phyloP scores from a whole-genome alignment of 169 alveolate genomes.

The Cryptosporidium ryanae region DNA sequence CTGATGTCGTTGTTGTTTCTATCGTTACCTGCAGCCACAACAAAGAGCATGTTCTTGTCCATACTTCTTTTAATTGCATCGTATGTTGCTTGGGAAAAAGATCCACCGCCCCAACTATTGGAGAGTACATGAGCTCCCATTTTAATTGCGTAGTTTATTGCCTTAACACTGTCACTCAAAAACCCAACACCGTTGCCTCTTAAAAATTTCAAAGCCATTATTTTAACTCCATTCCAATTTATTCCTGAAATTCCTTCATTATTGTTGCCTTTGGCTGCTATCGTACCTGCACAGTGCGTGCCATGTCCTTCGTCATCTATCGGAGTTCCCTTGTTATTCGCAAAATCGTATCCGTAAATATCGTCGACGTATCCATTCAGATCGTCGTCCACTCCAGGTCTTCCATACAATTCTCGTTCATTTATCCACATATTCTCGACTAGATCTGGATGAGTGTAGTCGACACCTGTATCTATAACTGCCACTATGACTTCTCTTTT shows the following conservation, averaged over 20 bases:
- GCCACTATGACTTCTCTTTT: slow-evolving; percentile 80
- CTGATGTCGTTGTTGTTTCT: slow-evolving; percentile 77
- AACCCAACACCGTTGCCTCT: slow-evolving; percentile 81
- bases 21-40: slow-evolving; percentile 83
- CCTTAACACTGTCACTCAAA: slow-evolving; percentile 80
- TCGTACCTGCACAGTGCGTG: slow-evolving; percentile 83
- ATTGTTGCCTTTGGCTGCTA: slow-evolving; percentile 83
- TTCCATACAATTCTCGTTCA: slow-evolving; percentile 82
- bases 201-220: slow-evolving; percentile 78
- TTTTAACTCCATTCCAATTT: slow-evolving; percentile 59
- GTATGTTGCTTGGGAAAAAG: slow-evolving; percentile 79
- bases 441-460: slow-evolving; percentile 85
- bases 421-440: slow-evolving; percentile 82
- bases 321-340: slow-evolving; percentile 76
- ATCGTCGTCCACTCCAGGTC: slow-evolving; percentile 82
- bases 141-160: slow-evolving; percentile 78
- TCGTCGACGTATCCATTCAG: slow-evolving; percentile 84
- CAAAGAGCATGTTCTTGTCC: slow-evolving; percentile 78
- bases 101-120: slow-evolving; percentile 85
- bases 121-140: slow-evolving; percentile 82
- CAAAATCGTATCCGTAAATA: slow-evolving; percentile 83
- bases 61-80: slow-evolving; percentile 78
- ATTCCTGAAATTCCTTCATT: slow-evolving; percentile 75
- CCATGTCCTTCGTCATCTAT: slow-evolving; percentile 84
- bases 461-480: slow-evolving; percentile 89